Evolutionary conservation across 1,284 basidiomycete species (phyloP), one percentile per base, ranked within the genome.

Genomic region (Tilletiaria anomala): DNA sequence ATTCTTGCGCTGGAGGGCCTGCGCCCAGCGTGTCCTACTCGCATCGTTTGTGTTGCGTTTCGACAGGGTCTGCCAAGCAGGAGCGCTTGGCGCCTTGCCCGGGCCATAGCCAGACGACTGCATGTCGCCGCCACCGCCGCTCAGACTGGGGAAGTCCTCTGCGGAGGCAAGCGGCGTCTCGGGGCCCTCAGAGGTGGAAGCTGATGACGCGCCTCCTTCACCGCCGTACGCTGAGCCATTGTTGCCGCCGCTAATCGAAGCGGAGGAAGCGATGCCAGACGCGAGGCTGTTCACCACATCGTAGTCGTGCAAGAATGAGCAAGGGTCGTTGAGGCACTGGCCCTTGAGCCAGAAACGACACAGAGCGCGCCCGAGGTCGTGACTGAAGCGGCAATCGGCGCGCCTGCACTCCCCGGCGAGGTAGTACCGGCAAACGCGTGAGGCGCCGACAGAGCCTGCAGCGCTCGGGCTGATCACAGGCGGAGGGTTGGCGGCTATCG

Each of bases 281-380:
- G 58, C 77, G 65, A 42, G 82, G 72, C 59, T 83, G 78, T 37
- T 79, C 75, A 56, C 83, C 77, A 60, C 82, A 32, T 54, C 64
- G 18, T 53, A 56, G 40, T 65, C 58, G 37, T 65, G 63, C 48
- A 65, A 35, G 38, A 68, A 65, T 15, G 53, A 50, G 50, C 65
- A 65, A 5, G 61, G 61, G 26, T 63, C 58, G 29, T 47, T 54
- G 33, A 50, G 42, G 37, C 44, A 50, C 47, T 87, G 88, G 3
- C 91, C 91, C 38, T 88, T 77, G 32, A 99, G 75, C 91, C 91
- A 99, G 72, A 96, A 97, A 23, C 91, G 82, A 69, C 87, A 96
- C 17, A 94, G 70, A 1, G 89, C 89, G 31, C 66, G 65, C 39
- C 64, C 61, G 11, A 70, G 53, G 32, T 70, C 69, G 43, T 71